These are phyloP conservation scores for Phytopythium boreale DNA, from an alignment of 352 stramenopile species.

Conservation along the genomic window DNA sequence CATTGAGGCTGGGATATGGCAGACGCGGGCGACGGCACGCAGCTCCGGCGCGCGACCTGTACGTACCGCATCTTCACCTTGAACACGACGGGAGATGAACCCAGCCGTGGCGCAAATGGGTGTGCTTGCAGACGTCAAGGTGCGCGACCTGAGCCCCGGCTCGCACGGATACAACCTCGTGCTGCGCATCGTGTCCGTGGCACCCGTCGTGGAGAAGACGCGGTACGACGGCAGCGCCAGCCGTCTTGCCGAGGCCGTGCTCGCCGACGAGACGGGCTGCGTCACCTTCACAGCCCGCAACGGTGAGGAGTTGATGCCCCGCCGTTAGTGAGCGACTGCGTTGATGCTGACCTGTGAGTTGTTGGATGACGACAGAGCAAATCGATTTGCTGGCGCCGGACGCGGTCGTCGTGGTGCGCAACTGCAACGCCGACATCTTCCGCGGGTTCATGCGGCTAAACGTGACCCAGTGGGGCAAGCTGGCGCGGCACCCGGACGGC, in stretches of 20 bases:
- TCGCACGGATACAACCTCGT: constrained; percentile 83
- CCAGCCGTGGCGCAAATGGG: not conserved
- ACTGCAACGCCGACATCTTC: constrained; percentile 81
- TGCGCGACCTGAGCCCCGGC: constrained; percentile 66
- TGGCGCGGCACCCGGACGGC: constrained; percentile 65
- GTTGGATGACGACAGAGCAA: constrained; percentile 45
- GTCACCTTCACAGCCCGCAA: constrained; percentile 81
- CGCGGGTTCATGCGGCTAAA: constrained; percentile 85
- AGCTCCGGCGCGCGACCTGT: constrained; percentile 51
- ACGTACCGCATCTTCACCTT: constrained; percentile 4
- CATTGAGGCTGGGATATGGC: constrained; percentile 12
- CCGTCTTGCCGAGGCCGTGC: constrained; percentile 69
- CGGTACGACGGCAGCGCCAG: constrained; percentile 62
- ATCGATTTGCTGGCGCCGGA: constrained; percentile 64
- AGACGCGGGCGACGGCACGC: constrained; percentile 18
- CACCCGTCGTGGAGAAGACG: constrained; percentile 56
- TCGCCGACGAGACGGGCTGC: constrained; percentile 81
- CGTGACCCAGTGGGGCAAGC: constrained; percentile 84
- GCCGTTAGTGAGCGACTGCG: not conserved
- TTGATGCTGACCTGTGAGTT: not conserved
- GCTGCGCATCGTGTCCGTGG: constrained; percentile 65
- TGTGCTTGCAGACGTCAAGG: constrained; percentile 61
- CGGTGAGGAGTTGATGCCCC: constrained; percentile 24
- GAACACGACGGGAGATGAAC: not conserved
- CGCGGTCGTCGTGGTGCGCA: constrained; percentile 68